phyloP scores from a whole-genome alignment of 495 filamentous ascomycete genomes.

The Xylaria sp. region DNA sequence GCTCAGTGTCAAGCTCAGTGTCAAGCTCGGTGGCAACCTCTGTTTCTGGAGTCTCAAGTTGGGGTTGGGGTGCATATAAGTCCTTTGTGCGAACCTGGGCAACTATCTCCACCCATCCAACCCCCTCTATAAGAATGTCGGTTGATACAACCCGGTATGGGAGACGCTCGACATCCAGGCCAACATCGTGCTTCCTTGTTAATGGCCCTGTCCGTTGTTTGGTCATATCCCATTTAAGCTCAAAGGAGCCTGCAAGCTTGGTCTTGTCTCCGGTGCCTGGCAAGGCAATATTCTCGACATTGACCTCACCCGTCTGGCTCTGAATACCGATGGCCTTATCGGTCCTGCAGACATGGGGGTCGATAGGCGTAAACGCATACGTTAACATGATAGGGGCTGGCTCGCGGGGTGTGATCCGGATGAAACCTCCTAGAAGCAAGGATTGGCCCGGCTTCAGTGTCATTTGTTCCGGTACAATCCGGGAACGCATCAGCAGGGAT shows the following conservation, averaged over 20 bases:
- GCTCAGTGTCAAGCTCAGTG: conserved; percentile 28
- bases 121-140: conserved; percentile 89
- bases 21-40: conserved; percentile 25
- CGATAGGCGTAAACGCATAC: conserved; percentile 79
- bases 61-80: conserved; percentile 34
- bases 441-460: conserved; percentile 80
- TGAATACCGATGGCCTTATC: conserved; percentile 77
- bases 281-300: conserved; percentile 64
- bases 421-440: conserved; percentile 83
- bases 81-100: conserved; percentile 73
- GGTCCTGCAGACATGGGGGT: conserved; percentile 75
- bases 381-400: conserved; percentile 68
- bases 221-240: conserved; percentile 83
- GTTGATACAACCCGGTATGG: conserved; percentile 80
- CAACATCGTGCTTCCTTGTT: conserved; percentile 56
- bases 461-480: conserved; percentile 69
- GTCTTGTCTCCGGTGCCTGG: conserved; percentile 63
- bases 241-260: conserved; percentile 73
- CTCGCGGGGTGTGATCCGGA: conserved; percentile 82
- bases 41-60: conserved; percentile 18
- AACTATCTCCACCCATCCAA: conserved; percentile 90
- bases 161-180: conserved; percentile 62
- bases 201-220: conserved; percentile 69
- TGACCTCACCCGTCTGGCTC: conserved; percentile 58
- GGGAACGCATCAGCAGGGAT: conserved; percentile 76